These are phyloP conservation scores for Pseudocercospora macadamiae DNA, from an alignment of 2,329 filamentous ascomycete species.

Conservation along the genomic window DNA sequence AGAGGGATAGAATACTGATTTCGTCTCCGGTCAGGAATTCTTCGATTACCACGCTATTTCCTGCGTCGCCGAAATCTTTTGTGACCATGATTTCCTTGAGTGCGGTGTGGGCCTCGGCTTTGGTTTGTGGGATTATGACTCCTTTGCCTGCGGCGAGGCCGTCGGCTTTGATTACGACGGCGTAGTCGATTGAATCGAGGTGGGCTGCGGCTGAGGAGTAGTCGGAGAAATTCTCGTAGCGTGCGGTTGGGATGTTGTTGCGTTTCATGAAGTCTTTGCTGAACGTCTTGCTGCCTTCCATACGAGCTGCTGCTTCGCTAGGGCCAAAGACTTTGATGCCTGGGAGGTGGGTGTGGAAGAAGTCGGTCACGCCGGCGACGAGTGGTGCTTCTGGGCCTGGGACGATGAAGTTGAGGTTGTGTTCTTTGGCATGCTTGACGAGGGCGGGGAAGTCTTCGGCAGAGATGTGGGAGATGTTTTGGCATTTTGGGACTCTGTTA, in stretches of 20 bases:
- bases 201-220: constrained; percentile 57
- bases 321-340: constrained; percentile 82
- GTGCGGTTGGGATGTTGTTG: constrained; percentile 85
- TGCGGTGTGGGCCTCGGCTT: constrained; percentile 79
- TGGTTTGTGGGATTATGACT: constrained; percentile 82
- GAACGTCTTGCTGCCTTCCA: constrained; percentile 97
- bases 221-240: constrained; percentile 77
- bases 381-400: constrained; percentile 93
- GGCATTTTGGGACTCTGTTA: constrained; percentile 37
- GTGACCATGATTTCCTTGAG: constrained; percentile 89
- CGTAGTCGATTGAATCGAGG: constrained; percentile 69
- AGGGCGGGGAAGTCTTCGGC: constrained; percentile 78
- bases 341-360: constrained; percentile 63
- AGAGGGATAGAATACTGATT: constrained; percentile 87
- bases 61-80: constrained; percentile 82
- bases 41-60: constrained; percentile 91
- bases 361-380: constrained; percentile 84
- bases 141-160: constrained; percentile 94
- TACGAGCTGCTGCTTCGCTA: constrained; percentile 76
- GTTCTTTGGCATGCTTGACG: constrained; percentile 72
- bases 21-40: constrained; percentile 92
- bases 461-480: constrained; percentile 69
- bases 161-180: constrained; percentile 90
- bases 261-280: constrained; percentile 97
- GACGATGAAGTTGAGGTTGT: constrained; percentile 79